Percentiles rank a stretch among this genome's conserved stretches.
These are phyloP conservation scores for Podila minutissima DNA, from an alignment of 192 early-diverging fungal genomes.

Conservation along the genomic window DNA sequence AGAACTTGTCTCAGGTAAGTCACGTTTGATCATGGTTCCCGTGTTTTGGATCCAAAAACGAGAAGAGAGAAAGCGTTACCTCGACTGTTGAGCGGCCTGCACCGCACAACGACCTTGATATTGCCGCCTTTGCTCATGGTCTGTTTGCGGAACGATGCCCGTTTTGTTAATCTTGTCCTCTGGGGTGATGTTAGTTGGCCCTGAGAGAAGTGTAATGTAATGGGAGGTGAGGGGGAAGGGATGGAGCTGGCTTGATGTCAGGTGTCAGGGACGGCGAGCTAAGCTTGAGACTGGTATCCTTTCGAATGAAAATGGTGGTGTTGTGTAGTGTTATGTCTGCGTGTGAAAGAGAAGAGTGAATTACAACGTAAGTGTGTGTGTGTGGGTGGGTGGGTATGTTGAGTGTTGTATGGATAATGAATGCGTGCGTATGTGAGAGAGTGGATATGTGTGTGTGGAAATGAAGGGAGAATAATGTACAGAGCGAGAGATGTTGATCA, in stretches of 20 bases:
- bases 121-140: conserved; percentile 57
- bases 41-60: background rate
- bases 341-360: background rate
- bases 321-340: too few species aligned
- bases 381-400: too few species aligned
- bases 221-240: too few species aligned
- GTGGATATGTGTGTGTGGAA: background rate
- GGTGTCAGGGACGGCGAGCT: too few species aligned
- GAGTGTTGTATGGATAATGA: background rate
- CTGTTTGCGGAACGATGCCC: background rate
- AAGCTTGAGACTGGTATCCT: too few species aligned
- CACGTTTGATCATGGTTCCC: conserved; percentile 10
- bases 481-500: too few species aligned
- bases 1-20: too few species aligned
- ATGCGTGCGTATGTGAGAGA: background rate
- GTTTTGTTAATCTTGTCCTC: too few species aligned
- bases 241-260: too few species aligned
- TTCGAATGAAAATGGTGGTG: too few species aligned
- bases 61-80: conserved; percentile 46
- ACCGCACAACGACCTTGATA: conserved; percentile 82
- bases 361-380: background rate
- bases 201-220: too few species aligned
- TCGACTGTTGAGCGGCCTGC: conserved; percentile 79
- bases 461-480: background rate
- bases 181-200: background rate